Conservation (phyloP, 768 basidiomycete species). For the Trametes villosa region DNA sequence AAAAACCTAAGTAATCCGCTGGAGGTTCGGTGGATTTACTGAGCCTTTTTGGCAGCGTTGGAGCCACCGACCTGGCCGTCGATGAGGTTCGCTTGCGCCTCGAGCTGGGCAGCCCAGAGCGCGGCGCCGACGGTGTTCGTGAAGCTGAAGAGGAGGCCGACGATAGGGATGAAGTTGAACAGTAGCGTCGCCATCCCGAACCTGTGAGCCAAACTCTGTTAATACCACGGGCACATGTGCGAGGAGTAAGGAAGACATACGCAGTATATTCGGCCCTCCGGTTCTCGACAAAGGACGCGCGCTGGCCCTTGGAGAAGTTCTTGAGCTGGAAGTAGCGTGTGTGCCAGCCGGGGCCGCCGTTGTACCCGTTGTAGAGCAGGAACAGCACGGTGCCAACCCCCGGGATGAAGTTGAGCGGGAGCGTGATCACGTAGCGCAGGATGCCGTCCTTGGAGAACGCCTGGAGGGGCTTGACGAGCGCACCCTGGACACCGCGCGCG, state of each 20-base stretch:
- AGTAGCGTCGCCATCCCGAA: constrained; percentile 65
- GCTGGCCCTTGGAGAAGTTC: constrained; percentile 48
- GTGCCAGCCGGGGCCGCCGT: constrained; percentile 59
- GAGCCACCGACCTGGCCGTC: constrained; percentile 18
- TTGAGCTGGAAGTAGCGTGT: constrained; percentile 74
- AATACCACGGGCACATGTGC: not conserved
- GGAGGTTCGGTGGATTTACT: too few relatives aligned
- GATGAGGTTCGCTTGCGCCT: constrained; percentile 40
- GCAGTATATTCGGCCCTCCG: constrained; percentile 66
- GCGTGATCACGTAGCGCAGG: constrained; percentile 60
- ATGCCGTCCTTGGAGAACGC: constrained; percentile 50
- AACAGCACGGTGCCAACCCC: constrained; percentile 67
- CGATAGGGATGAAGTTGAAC: constrained; percentile 63
- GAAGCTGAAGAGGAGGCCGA: constrained; percentile 62
- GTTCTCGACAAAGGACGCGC: constrained; percentile 49
- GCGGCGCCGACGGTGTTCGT: constrained; percentile 72
- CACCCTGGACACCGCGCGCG: constrained; percentile 49
- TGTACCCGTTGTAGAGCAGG: constrained; percentile 53
- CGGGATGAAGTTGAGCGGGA: constrained; percentile 72
- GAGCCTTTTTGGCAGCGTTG: too few relatives aligned
- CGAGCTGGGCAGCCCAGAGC: constrained; percentile 71
- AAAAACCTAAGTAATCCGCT: too few relatives aligned
- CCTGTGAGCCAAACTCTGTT: constrained; percentile 33
- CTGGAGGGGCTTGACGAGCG: constrained; percentile 52
- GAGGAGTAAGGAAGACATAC: constrained; percentile 40